Evolutionary conservation across 805 yeast species (phyloP).

Genomic region (Yamadazyma insecticola): DNA sequence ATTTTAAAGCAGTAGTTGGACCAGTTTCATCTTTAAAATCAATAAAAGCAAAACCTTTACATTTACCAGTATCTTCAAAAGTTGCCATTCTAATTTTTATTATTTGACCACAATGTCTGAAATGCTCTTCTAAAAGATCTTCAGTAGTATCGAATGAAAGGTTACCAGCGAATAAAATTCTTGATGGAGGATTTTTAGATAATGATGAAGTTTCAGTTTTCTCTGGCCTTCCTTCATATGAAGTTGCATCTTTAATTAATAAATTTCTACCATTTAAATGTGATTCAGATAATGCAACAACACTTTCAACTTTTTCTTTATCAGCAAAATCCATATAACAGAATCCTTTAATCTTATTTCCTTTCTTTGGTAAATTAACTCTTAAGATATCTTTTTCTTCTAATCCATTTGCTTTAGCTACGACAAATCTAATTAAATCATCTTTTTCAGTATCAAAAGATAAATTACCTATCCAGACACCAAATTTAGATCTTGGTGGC

Average conservation of each 20-base stretch:
- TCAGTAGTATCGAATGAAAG: conserved; percentile 87
- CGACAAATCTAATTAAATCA: conserved; percentile 62
- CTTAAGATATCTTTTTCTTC: conserved; percentile 57
- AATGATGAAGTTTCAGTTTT: conserved; percentile 26
- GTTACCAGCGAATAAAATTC: conserved; percentile 89
- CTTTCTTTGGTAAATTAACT: conserved; percentile 74
- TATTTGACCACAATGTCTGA: conserved; percentile 90
- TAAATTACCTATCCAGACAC: conserved; percentile 94
- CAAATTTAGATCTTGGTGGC: conserved; percentile 50
- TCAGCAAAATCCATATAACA: conserved; percentile 82
- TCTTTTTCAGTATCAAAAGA: conserved; percentile 79
- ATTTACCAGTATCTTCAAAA: conserved; percentile 93
- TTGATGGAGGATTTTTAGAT: conserved; percentile 80
- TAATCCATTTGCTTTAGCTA: conserved; percentile 50
- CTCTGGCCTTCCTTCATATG: conserved; percentile 84
- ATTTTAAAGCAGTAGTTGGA: conserved; percentile 77
- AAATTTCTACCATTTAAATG: conserved; percentile 79
- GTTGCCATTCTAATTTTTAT: conserved; percentile 89
- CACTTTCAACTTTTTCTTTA: conserved; percentile 55
- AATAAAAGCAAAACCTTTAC: conserved; percentile 93
- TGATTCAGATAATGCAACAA: conserved; percentile 64
- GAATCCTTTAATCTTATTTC: conserved; percentile 73
- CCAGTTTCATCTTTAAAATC: conserved; percentile 80
- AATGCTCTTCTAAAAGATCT: conserved; percentile 71
- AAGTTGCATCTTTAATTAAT: conserved; percentile 73